Evolutionary conservation across 345 rosid species (phyloP).

Genomic region (Nasturtium officinale): DNA sequence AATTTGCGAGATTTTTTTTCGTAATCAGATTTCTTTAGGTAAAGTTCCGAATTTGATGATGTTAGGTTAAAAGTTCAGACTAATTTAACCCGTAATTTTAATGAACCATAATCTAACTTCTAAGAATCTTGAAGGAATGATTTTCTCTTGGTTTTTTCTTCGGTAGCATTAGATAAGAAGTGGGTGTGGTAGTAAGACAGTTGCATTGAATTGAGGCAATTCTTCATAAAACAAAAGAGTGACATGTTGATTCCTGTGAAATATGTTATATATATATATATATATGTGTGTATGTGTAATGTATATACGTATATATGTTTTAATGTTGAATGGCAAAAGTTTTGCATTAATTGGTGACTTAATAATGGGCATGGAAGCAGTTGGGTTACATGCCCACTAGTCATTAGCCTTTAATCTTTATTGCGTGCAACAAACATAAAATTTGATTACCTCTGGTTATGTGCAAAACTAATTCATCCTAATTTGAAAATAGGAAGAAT

Average conservation of each 20-base stretch:
- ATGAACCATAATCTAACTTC: background rate
- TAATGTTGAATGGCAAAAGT: conserved; percentile 31
- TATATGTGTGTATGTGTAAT: background rate
- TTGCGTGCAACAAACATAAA: conserved; percentile 27
- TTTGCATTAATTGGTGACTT: conserved; percentile 42
- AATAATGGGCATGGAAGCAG: conserved; percentile 35
- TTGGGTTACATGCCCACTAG: conserved; percentile 42
- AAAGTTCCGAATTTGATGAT: background rate
- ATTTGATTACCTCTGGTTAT: conserved; percentile 25
- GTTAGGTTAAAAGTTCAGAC: background rate
- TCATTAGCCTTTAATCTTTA: conserved; percentile 41
- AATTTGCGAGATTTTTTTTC: background rate
- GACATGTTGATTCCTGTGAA: conserved; percentile 34
- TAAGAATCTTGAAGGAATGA: conserved; percentile 27
- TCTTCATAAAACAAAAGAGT: conserved; percentile 35
- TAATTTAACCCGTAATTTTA: background rate
- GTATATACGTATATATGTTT: conserved; percentile 4
- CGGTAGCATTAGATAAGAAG: conserved; percentile 34
- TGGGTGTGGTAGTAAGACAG: conserved; percentile 41
- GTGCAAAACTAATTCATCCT: conserved; percentile 21
- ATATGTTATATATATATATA: background rate
- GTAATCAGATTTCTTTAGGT: background rate
- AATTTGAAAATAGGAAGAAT: background rate
- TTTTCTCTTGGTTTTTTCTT: conserved; percentile 16
- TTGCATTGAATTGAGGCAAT: conserved; percentile 46